phyloP scores from a whole-genome alignment of 805 yeast genomes.

The Starmerella floricola region DNA sequence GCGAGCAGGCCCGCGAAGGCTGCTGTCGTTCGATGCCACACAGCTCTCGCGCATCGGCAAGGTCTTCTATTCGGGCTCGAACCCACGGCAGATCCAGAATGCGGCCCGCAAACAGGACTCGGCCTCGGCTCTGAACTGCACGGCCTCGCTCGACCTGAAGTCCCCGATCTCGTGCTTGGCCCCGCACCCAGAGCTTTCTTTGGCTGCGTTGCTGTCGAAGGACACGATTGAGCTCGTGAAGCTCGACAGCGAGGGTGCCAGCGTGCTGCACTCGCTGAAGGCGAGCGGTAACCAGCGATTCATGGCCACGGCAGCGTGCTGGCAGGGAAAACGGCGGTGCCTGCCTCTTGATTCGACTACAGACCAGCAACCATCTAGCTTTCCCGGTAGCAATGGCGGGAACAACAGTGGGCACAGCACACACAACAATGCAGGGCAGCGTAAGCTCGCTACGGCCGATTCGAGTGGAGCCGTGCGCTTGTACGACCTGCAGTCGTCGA shows the following conservation, averaged over 20 bases:
- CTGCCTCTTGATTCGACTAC: background rate
- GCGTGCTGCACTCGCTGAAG: slow-evolving; percentile 5
- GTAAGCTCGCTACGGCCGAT: slow-evolving; percentile 24
- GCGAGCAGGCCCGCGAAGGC: slow-evolving; percentile 14
- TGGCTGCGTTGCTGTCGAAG: slow-evolving; percentile 10
- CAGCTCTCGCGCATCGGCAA: slow-evolving; percentile 20
- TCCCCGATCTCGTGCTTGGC: slow-evolving; percentile 11
- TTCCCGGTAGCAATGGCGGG: too few species aligned
- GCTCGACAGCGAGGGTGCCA: slow-evolving; percentile 3
- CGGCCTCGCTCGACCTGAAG: background rate
- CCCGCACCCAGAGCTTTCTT: background rate
- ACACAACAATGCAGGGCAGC: background rate
- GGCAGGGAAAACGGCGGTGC: slow-evolving; percentile 8
- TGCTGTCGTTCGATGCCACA: slow-evolving; percentile 19
- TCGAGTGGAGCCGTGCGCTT: slow-evolving; percentile 28
- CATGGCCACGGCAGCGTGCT: slow-evolving; percentile 10
- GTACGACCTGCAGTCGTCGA: slow-evolving; percentile 29
- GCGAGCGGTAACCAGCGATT: slow-evolving; percentile 1
- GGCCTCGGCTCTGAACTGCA: background rate
- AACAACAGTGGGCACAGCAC: too few species aligned
- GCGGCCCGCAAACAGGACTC: background rate
- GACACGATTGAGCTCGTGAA: slow-evolving; percentile 16
- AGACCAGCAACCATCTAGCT: too few species aligned
- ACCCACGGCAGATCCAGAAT: background rate
- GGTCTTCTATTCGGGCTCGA: slow-evolving; percentile 14